Evolutionary conservation across 148 eudicot genomes (phyloP), one percentile per base, ranked within the genome.

Genomic region (Dysphania ambrosioides): DNA sequence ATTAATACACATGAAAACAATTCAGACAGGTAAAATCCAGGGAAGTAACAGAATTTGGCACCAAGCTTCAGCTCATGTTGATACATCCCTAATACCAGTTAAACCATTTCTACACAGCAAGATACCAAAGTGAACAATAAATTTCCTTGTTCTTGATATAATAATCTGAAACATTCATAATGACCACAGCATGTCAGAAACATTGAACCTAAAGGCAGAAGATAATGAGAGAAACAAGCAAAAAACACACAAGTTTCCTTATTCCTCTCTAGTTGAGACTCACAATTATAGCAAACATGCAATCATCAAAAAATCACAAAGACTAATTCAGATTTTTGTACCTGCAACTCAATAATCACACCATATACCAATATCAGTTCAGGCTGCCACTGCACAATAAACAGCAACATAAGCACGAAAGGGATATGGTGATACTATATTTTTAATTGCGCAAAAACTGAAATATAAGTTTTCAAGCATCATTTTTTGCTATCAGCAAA

Each of bases 331-430:
- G 7, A 31, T 6, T 7, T 19, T 5, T 35, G 35, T 72, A 76
- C 79, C 80, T 77, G 66, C 77, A 77, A 72, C 58, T 51, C 40
- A 41, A 74, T 60, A 49, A 72, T 30, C 70, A 72, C 73, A 68
- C n/a, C 77, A 51, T 36, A 72, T 68, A 42, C 55, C 64, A 58
- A 35, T n/a, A 71, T 67, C 79, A 72, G 55, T 59, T 81, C 77
- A 81, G 35, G 83, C 83, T 21, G 83, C 47, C 32, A 74, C 83
- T 81, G 83, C 80, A 81, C 2, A 72, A 44, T n/a, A 51, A 44
- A 23, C 41, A 76, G 18, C 62, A 53, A 61, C 34, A n/a, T 80
- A n/a, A 73, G 74, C 66, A 35, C 36, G 41, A 38, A 72, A 29
- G 34, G 41, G 42, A 73, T 40, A 26, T 31, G 31, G 53, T 40